A percentile compares a stretch with the other conserved stretches of the same genome.
Evolutionary conservation across 2,329 filamentous ascomycete species (phyloP).

Genomic region (Colletotrichum chlorophyti): DNA sequence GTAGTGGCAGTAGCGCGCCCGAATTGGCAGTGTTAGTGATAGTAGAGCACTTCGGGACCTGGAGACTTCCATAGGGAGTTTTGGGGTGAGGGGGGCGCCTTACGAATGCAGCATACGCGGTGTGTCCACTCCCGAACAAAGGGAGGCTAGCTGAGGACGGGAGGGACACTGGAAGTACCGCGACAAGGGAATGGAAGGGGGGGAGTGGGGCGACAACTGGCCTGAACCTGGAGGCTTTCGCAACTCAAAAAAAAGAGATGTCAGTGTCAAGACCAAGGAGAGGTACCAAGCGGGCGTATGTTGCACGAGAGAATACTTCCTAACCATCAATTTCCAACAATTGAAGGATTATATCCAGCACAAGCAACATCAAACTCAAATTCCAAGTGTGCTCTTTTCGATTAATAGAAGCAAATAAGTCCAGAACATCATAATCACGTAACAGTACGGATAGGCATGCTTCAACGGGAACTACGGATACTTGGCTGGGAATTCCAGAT

Average conservation of each 20-base stretch:
- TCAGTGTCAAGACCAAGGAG: background rate
- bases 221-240: conserved; percentile 11
- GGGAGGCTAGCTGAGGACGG: conserved; percentile 20
- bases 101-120: conserved; percentile 25
- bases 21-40: too few species aligned
- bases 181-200: background rate
- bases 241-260: conserved; percentile 21
- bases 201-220: conserved; percentile 22
- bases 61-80: conserved; percentile 18
- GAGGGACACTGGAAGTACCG: conserved; percentile 15
- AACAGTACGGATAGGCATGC: too few species aligned
- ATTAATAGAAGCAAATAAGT: too few species aligned
- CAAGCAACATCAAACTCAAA: too few species aligned
- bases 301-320: background rate
- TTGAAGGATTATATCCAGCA: too few species aligned
- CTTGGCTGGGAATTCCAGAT: too few species aligned
- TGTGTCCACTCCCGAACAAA: conserved; percentile 6
- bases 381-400: too few species aligned
- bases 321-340: too few species aligned
- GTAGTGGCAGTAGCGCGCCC: too few species aligned
- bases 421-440: too few species aligned
- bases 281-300: background rate
- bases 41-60: conserved; percentile 3
- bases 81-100: too few species aligned
- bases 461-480: too few species aligned